Evolutionary conservation across 371 early-diverging fungal genomes (phyloP), one percentile per base, ranked within the genome.

Genomic region (Mucor irregularis): DNA sequence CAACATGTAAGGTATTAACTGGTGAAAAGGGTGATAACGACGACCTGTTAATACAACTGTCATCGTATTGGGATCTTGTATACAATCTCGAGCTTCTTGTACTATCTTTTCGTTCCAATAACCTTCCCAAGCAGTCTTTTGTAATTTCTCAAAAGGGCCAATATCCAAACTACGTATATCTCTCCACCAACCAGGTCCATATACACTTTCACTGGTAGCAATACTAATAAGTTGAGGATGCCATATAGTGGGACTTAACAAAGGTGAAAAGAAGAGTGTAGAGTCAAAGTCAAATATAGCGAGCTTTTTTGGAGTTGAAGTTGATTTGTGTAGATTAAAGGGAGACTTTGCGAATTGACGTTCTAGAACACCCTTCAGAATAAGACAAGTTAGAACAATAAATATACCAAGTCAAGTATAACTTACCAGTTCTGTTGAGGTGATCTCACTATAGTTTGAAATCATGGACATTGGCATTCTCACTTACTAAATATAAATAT

Each of bases 241-340:
- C 94, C 95, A 95, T 31, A 95, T 67, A 0, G 74, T 69, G 0
- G 84, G 81, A 54, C 91, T 94, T 21, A 94, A 86, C 5, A 83
- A 46, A 4, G 96, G 95, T 5, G 94, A 92, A 7, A 83, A 80
- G 68, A 94, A 93, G 16, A 94, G 72, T 0, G 95, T 95, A 29
- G 91, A 89, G 71, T 95, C 94, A 79, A 95, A 94, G 56, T 95
- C 94, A 68, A 90, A 91, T 26, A 93, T 76, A 28, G 55, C 73
- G 4, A 78, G 39, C 11, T 53, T 58, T 7, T 56, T 68, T 0
- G 71, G 70, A 24, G 53, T 11, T 5, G 2, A 6, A 11, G 57
- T 28, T 11, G 46, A 19, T 13, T 33, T 11, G 0, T 14, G 22
- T 52, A 19, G 16, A 33, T 22, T 33, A 35, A 64, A 64, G 21